phyloP scores from a whole-genome alignment of 106 monocot species.

The Gastrodia elata region DNA sequence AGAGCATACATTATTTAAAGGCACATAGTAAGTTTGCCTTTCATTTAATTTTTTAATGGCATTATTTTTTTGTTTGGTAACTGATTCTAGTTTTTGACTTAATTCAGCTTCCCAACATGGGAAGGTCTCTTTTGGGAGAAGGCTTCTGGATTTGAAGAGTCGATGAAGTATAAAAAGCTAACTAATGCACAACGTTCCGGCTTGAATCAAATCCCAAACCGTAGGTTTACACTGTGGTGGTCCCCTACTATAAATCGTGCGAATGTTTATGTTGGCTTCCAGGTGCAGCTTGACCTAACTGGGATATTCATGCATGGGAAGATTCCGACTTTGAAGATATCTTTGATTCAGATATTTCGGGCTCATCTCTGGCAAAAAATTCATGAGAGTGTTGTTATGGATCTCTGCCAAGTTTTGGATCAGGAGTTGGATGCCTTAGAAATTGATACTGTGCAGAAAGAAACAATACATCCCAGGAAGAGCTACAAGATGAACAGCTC shows the following conservation, averaged over 20 bases:
- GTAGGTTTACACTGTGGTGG: conserved; percentile 99
- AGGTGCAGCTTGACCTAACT: conserved; percentile 95
- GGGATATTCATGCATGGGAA: conserved; percentile 99
- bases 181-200: conserved; percentile 98
- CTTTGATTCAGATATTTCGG: conserved; percentile 98
- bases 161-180: conserved; percentile 99
- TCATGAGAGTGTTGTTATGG: conserved; percentile 99
- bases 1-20: conserved; percentile 97
- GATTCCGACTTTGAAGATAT: conserved; percentile 97
- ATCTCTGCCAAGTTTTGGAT: conserved; percentile 98
- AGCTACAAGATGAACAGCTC: conserved; percentile 99
- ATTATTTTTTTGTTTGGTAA: not conserved
- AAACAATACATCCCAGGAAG: conserved; percentile 98
- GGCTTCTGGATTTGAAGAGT: conserved; percentile 99
- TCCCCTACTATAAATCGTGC: conserved; percentile 98
- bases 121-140: conserved; percentile 99
- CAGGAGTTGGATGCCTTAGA: conserved; percentile 97
- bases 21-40: conserved; percentile 78
- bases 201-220: conserved; percentile 96
- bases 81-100: conserved; percentile 15
- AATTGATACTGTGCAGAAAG: conserved; percentile 99
- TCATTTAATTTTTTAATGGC: not conserved
- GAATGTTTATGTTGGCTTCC: conserved; percentile 99
- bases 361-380: conserved; percentile 99
- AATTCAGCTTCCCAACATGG: conserved; percentile 93